Evolutionary conservation across 1,139 yeast genomes (phyloP).

Genomic region (Debaryomyces fabryi): DNA sequence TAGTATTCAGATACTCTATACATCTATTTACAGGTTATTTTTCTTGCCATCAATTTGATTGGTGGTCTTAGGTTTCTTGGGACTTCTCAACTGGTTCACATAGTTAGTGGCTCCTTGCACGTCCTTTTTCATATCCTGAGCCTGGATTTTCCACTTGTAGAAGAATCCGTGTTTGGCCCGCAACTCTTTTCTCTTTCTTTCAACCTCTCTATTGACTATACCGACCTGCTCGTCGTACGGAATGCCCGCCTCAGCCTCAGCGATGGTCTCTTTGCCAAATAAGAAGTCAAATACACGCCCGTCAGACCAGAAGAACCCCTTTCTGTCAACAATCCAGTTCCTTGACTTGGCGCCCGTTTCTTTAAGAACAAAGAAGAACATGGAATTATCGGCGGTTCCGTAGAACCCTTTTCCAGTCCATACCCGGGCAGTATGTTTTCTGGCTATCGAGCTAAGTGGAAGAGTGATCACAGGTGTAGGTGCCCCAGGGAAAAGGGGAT

Average conservation of each 20-base stretch:
- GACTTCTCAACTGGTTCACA: constrained; percentile 14
- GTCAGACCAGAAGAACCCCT: constrained; percentile 90
- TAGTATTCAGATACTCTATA: not conserved
- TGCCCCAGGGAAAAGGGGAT: constrained; percentile 73
- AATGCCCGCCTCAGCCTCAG: constrained; percentile 75
- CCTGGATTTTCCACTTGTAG: constrained; percentile 43
- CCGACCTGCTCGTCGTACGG: constrained; percentile 63
- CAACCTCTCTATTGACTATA: constrained; percentile 41
- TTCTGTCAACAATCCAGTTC: constrained; percentile 81
- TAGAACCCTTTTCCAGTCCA: constrained; percentile 89
- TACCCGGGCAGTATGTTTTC: constrained; percentile 66
- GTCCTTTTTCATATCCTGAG: constrained; percentile 38
- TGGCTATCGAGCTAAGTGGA: constrained; percentile 56
- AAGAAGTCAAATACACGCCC: constrained; percentile 81
- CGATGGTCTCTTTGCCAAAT: constrained; percentile 76
- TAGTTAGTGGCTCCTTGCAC: constrained; percentile 25
- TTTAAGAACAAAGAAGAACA: constrained; percentile 72
- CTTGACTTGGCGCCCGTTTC: constrained; percentile 48
- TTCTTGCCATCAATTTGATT: not conserved
- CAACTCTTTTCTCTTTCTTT: constrained; percentile 42
- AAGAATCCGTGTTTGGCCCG: constrained; percentile 43
- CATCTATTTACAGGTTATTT: constrained; percentile 1
- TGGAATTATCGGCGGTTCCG: constrained; percentile 75
- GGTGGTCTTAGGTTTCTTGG: not conserved
- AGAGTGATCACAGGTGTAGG: constrained; percentile 76